Evolutionary conservation across 495 filamentous ascomycete genomes (phyloP).

Genomic region (Xylaria curta): DNA sequence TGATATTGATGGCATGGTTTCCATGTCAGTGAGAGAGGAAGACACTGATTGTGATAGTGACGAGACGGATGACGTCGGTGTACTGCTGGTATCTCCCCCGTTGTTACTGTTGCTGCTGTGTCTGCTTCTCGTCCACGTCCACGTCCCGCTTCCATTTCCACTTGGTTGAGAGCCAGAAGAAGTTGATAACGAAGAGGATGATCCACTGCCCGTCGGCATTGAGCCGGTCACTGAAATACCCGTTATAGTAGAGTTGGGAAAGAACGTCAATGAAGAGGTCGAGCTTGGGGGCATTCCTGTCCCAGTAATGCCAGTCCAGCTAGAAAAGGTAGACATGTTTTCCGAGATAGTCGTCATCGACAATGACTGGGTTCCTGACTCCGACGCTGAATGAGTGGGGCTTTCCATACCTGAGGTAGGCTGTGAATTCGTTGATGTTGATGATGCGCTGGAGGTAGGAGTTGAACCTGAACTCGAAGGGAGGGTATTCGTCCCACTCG

Average conservation of each 20-base stretch:
- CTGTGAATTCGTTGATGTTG: slow-evolving; percentile 9
- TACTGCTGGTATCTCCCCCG: background rate
- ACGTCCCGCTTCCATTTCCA: slow-evolving; percentile 5
- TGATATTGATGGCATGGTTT: background rate
- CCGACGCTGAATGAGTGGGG: background rate
- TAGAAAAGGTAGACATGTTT: background rate
- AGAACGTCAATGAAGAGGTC: slow-evolving; percentile 14
- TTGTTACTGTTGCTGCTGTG: background rate
- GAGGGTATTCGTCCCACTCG: slow-evolving; percentile 13
- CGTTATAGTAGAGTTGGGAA: slow-evolving; percentile 21
- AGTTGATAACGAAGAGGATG: background rate
- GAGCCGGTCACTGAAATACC: slow-evolving; percentile 3
- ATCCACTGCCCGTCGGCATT: background rate
- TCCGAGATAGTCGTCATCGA: background rate
- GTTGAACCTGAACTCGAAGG: background rate
- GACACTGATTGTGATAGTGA: slow-evolving; percentile 10
- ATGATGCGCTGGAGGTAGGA: background rate
- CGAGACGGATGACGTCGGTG: slow-evolving; percentile 3
- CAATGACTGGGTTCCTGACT: background rate
- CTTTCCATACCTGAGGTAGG: slow-evolving; percentile 3
- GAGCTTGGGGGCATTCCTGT: background rate
- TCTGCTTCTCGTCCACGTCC: background rate
- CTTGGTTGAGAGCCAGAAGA: background rate
- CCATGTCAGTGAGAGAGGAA: background rate
- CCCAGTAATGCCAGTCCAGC: background rate